phyloP scores from a whole-genome alignment of 208 protist genomes.

The Wallacemonas rigidus region DNA sequence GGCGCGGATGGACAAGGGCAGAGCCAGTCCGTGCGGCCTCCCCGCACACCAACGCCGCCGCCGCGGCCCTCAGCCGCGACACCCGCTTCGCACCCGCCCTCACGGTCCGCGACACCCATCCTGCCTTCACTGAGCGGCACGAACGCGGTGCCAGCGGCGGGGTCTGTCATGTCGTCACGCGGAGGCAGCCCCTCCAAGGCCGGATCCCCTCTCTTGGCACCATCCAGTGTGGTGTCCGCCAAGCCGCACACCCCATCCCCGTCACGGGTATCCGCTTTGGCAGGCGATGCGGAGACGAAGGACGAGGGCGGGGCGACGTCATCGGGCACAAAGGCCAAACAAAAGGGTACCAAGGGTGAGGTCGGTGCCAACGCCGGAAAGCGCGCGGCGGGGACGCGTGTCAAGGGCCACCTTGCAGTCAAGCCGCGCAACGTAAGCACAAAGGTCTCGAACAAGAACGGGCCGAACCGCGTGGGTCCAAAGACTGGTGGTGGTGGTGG shows the following conservation, averaged over 20 bases:
- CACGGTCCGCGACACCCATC: not conserved
- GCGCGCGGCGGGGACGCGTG: not conserved
- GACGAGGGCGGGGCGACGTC: not conserved
- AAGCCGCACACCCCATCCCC: too few species aligned
- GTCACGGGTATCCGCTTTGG: too few species aligned
- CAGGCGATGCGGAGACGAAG: not conserved
- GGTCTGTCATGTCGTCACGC: too few species aligned
- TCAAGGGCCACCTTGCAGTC: not conserved
- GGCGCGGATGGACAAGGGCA: not conserved
- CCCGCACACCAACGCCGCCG: conserved; percentile 7
- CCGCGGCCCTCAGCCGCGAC: not conserved
- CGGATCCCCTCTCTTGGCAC: too few species aligned
- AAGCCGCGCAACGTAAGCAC: not conserved
- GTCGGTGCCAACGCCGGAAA: not conserved
- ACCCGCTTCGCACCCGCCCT: not conserved
- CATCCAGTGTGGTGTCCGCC: too few species aligned
- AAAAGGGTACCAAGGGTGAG: not conserved
- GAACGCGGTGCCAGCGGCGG: too few species aligned
- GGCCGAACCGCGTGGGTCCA: too few species aligned
- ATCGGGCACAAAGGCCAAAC: too few species aligned
- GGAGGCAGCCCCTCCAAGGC: too few species aligned
- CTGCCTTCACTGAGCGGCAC: not conserved
- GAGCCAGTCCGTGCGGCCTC: conserved; percentile 6
- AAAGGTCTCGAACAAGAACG: not conserved
- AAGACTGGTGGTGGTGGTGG: too few species aligned